Percentiles rank a stretch among this genome's conserved stretches.
These are phyloP conservation scores for Curvularia sp. DNA, from an alignment of 2,329 filamentous ascomycete genomes.

Conservation along the genomic window DNA sequence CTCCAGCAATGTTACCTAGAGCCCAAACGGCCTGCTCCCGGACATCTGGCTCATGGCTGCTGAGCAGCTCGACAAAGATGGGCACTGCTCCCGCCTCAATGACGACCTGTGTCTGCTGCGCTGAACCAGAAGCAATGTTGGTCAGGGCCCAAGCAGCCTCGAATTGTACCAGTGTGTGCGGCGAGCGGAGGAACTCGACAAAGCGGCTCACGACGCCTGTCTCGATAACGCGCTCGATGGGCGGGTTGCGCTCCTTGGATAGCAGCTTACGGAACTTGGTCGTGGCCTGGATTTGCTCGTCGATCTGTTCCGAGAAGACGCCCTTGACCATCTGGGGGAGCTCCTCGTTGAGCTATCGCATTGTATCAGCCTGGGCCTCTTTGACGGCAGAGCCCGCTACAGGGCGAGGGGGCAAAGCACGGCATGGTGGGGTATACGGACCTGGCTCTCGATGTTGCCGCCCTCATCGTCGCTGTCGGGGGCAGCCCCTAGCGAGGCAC, in stretches of 20 bases:
- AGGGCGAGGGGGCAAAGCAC: conserved; percentile 6
- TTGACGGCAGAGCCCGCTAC: not conserved
- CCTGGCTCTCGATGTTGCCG: conserved; percentile 93
- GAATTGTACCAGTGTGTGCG: conserved; percentile 97
- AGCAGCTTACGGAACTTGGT: conserved; percentile 98
- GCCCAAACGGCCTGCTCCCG: conserved; percentile 99
- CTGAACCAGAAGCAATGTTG: conserved; percentile 98
- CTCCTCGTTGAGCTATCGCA: conserved; percentile 85
- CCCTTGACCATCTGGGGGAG: conserved; percentile 97
- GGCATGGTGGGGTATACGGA: conserved; percentile 59
- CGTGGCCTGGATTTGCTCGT: conserved; percentile 94
- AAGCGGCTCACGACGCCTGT: conserved; percentile 97
- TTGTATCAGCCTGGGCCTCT: conserved; percentile 25
- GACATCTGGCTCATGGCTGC: conserved; percentile 95
- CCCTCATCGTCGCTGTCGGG: conserved; percentile 98
- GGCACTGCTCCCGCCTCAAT: conserved; percentile 98
- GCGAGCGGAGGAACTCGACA: conserved; percentile 96
- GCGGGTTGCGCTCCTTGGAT: conserved; percentile 98
- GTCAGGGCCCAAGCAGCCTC: conserved; percentile 99
- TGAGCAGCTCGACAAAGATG: conserved; percentile 96
- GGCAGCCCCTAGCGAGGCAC: conserved; percentile 83
- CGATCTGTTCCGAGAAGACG: conserved; percentile 98
- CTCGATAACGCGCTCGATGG: conserved; percentile 99
- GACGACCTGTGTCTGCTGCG: conserved; percentile 96
- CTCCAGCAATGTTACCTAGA: conserved; percentile 96